Evolutionary conservation across 139 green algal genomes (phyloP), one percentile per base, ranked within the genome.

Genomic region (Ulvella scutata): DNA sequence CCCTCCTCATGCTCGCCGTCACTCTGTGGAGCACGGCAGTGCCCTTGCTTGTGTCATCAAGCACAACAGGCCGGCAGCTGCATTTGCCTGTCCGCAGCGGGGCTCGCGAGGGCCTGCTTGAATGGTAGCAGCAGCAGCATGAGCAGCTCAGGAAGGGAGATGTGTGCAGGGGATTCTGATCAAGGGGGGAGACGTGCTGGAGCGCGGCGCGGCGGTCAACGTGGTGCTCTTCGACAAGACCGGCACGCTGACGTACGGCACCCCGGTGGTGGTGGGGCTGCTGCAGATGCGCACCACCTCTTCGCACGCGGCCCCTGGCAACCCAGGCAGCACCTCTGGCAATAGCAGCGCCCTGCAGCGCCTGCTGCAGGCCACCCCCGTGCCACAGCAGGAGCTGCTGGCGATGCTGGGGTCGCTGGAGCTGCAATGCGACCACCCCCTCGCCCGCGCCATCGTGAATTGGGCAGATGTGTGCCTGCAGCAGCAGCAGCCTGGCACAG

Each of bases 161-260:
- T n/a, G n/a, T 20, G 40, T 67, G 51, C 51, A 90, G 35, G 95
- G 93, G 37, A 90, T 98, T 23, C 85, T 99, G 7, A 97, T 98
- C 82, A 98, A 98, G 80, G 93, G 92, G 33, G 88, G 83, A 17
- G 88, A 92, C 7, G 84, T 84, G 10, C 80, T 95, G 67, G 90
- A 95, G 77, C 76, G 76, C 2, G 87, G 88, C 51, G 51, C 51
- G 33, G 51, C 51, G 9, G 51, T 67, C 10, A 67, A 77, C 1
- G 78, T 82, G 1, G 81, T 98, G 0, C 86, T 95, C 9, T 96
- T 98, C 82, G 94, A 98, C 86, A 98, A 98, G 85, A 98, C 94
- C 2, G 94, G 94, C 37, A 98, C 94, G 4, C 82, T 98, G 3
- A 98, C 94, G 0, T 51, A 73, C 0, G 93, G 93, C 59, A 79